Evolutionary conservation across 192 early-diverging fungal genomes (phyloP).

Genomic region (Jimgerdemannia flammicorona): DNA sequence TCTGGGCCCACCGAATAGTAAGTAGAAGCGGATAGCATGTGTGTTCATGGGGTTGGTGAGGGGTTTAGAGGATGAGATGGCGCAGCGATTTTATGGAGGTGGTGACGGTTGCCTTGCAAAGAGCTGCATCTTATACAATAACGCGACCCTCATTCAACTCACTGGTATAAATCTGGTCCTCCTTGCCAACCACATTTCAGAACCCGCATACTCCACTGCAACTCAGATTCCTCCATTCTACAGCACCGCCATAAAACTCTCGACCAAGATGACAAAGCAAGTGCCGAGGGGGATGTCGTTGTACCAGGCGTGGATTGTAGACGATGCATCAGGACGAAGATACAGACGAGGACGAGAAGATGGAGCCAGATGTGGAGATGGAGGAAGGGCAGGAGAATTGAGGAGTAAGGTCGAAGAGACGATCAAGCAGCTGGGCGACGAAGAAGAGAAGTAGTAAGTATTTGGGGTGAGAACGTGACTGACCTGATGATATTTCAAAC

Average conservation of each 20-base stretch:
- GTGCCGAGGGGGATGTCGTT: slow-evolving; percentile 94
- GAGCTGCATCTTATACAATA: background rate
- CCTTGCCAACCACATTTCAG: background rate
- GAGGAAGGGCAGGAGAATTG: slow-evolving; percentile 44
- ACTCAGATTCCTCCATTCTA: background rate
- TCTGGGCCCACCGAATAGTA: slow-evolving; percentile 98
- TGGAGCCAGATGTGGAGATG: slow-evolving; percentile 28
- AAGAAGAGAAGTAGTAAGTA: slow-evolving; percentile 39
- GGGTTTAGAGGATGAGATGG: background rate
- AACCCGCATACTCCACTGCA: slow-evolving; percentile 8
- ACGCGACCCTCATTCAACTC: background rate
- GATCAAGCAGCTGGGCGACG: slow-evolving; percentile 27
- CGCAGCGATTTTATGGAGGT: background rate
- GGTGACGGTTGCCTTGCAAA: too few relatives aligned
- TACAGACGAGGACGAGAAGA: slow-evolving; percentile 46
- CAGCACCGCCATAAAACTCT: slow-evolving; percentile 6
- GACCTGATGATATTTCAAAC: background rate
- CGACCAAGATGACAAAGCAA: slow-evolving; percentile 43
- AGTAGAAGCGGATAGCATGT: slow-evolving; percentile 64
- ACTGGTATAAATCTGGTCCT: background rate
- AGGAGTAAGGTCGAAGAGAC: slow-evolving; percentile 6
- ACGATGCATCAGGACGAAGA: slow-evolving; percentile 68
- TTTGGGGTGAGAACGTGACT: slow-evolving; percentile 1
- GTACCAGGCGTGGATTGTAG: slow-evolving; percentile 98
- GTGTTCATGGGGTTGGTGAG: background rate